Evolutionary conservation across 352 stramenopile genomes (phyloP).

Genomic region (Phytophthora pistaciae): DNA sequence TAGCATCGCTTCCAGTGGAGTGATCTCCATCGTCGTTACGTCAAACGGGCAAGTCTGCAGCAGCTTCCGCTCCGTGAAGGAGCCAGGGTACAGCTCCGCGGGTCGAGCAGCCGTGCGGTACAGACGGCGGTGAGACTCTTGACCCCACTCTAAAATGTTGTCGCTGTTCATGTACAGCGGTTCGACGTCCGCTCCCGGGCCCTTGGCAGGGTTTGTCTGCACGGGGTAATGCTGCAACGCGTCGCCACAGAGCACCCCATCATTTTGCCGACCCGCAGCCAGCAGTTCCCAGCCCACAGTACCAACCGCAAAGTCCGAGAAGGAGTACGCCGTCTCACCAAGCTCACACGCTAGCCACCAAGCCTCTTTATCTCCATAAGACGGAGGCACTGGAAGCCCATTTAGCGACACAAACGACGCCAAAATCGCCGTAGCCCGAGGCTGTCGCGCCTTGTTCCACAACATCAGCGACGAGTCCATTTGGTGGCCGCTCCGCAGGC

Average conservation of each 20-base stretch:
- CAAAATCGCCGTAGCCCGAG: constrained; percentile 52
- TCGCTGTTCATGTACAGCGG: constrained; percentile 68
- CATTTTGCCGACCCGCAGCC: constrained; percentile 11
- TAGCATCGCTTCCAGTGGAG: constrained; percentile 24
- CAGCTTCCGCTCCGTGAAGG: constrained; percentile 44
- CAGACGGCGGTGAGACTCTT: constrained; percentile 18
- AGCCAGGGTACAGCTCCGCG: constrained; percentile 45
- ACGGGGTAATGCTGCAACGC: constrained; percentile 53
- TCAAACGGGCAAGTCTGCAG: constrained; percentile 50
- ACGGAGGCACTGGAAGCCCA: constrained; percentile 21
- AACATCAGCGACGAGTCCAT: constrained; percentile 62
- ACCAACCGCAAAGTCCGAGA: constrained; percentile 50
- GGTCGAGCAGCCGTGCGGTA: constrained; percentile 41
- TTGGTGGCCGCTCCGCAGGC: constrained; percentile 49
- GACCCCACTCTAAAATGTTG: constrained; percentile 47
- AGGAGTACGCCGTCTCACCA: constrained; percentile 55
- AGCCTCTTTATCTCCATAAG: constrained; percentile 66
- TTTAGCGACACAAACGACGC: constrained; percentile 50
- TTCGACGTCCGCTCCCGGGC: constrained; percentile 24
- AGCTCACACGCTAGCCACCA: constrained; percentile 63
- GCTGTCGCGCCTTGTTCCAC: constrained; percentile 54
- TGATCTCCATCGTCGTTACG: constrained; percentile 38
- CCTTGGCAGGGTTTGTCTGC: constrained; percentile 17
- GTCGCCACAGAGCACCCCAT: constrained; percentile 53
- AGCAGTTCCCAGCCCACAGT: constrained; percentile 37